Percentiles rank a stretch among this genome's conserved stretches.
phyloP scores from a whole-genome alignment of 768 basidiomycete species.

The Rhizopogon vulgaris region DNA sequence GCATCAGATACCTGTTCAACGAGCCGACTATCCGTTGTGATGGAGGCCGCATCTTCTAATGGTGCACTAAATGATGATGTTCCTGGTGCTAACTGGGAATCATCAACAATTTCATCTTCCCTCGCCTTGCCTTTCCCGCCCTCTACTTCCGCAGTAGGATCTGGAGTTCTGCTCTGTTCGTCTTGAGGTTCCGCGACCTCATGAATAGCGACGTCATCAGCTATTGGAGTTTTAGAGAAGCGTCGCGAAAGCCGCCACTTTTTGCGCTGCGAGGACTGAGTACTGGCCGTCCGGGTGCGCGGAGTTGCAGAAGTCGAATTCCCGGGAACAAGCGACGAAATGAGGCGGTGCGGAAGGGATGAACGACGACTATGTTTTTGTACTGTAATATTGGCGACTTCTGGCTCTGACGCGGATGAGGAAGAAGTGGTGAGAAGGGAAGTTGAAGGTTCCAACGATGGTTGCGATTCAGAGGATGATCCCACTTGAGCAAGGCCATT shows the following conservation, averaged over 20 bases:
- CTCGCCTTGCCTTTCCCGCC: conserved; percentile 29
- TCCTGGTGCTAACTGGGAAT: not conserved
- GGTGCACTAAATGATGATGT: not conserved
- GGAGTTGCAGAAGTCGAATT: not conserved
- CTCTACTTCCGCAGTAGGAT: conserved; percentile 16
- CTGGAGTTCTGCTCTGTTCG: conserved; percentile 24
- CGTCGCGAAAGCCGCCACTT: conserved; percentile 25
- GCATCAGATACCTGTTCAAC: conserved; percentile 8
- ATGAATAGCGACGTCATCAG: conserved; percentile 8
- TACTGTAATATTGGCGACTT: not conserved
- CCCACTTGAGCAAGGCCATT: conserved; percentile 6
- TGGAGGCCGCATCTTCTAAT: not conserved
- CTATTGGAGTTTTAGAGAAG: conserved; percentile 26
- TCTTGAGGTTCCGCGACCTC: conserved; percentile 15
- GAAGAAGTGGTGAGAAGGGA: not conserved
- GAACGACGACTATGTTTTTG: conserved; percentile 10
- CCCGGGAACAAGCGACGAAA: conserved; percentile 21
- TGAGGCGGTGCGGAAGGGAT: conserved; percentile 29
- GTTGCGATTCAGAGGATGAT: conserved; percentile 8
- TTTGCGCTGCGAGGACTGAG: conserved; percentile 12
- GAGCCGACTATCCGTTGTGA: conserved; percentile 6
- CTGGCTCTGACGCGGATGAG: not conserved
- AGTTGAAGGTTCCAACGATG: not conserved
- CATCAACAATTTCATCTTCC: conserved; percentile 8
- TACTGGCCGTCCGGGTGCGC: conserved; percentile 9